A percentile compares a stretch with the other conserved stretches of the same genome.
Conservation (phyloP, 2,329 filamentous ascomycete species). For the Talaromyces sp. region DNA sequence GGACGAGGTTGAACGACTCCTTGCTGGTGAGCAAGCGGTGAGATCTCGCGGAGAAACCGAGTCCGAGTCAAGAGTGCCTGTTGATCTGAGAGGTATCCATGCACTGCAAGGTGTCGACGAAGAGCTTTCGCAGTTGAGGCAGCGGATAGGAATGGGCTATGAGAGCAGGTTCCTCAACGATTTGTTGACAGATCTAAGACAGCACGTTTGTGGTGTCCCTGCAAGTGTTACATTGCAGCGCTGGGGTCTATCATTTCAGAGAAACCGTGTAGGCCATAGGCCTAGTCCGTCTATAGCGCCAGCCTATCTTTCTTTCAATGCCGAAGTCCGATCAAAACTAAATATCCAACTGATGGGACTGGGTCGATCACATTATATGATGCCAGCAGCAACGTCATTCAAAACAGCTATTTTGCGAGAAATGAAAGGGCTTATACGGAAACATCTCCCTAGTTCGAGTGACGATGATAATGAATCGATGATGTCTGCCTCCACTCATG, state of each 20-base stretch:
- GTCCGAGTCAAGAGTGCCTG: slow-evolving; percentile 35
- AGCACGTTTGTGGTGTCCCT: slow-evolving; percentile 72
- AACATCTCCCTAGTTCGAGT: slow-evolving; percentile 81
- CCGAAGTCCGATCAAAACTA: slow-evolving; percentile 65
- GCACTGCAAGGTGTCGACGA: slow-evolving; percentile 75
- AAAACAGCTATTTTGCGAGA: slow-evolving; percentile 80
- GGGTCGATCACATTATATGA: slow-evolving; percentile 74
- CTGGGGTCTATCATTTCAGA: slow-evolving; percentile 74
- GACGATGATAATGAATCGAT: slow-evolving; percentile 92
- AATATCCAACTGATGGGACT: slow-evolving; percentile 69
- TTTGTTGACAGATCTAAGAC: slow-evolving; percentile 71
- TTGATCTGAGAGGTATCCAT: slow-evolving; percentile 71
- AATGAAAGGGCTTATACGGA: slow-evolving; percentile 76
- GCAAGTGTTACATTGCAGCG: slow-evolving; percentile 70
- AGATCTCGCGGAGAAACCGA: slow-evolving; percentile 22
- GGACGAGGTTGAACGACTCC: slow-evolving; percentile 71
- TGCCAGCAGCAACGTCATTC: slow-evolving; percentile 75
- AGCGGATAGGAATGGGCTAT: slow-evolving; percentile 80
- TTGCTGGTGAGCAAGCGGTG: slow-evolving; percentile 62
- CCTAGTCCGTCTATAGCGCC: slow-evolving; percentile 67
- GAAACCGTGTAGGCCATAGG: slow-evolving; percentile 62
- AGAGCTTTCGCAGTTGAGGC: slow-evolving; percentile 70
- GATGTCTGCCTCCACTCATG: slow-evolving; percentile 75
- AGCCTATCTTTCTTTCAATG: slow-evolving; percentile 69
- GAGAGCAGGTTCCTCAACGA: slow-evolving; percentile 74